phyloP scores from a whole-genome alignment of 495 filamentous ascomycete genomes.

The Usnea hakonensis region DNA sequence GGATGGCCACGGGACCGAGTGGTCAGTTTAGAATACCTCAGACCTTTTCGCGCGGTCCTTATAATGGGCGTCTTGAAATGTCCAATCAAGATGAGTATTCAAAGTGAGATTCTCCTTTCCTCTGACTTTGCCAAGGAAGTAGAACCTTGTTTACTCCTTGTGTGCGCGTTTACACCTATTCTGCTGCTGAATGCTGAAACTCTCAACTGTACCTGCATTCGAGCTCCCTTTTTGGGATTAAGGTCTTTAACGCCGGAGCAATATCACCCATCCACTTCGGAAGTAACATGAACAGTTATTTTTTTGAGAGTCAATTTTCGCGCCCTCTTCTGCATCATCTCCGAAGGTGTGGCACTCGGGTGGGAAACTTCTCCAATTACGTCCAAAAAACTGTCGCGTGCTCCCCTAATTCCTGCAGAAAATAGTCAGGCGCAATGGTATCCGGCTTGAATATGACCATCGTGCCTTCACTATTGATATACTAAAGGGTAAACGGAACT shows the following conservation, averaged over 20 bases:
- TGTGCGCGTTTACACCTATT: no score
- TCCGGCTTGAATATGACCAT: background rate
- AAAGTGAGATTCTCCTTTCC: no score
- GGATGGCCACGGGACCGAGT: no score
- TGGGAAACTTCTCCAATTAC: background rate
- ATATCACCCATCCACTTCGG: background rate
- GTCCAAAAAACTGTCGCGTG: background rate
- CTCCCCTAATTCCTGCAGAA: background rate
- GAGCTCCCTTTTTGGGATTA: background rate
- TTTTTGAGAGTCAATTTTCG: background rate
- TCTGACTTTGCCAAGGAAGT: no score
- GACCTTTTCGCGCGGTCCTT: no score
- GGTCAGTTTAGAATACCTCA: no score
- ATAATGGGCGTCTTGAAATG: no score
- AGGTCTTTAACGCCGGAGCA: background rate
- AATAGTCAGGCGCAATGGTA: constrained; percentile 1
- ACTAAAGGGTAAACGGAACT: background rate
- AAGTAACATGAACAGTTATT: background rate
- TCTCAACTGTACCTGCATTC: constrained; percentile 1
- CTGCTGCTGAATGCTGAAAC: no score
- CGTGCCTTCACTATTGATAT: background rate
- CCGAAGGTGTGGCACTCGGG: background rate
- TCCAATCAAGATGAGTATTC: no score
- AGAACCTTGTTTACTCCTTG: no score
- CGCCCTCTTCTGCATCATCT: background rate